phyloP scores from a whole-genome alignment of 148 eudicot genomes.

The Salicornia ramosissima region DNA sequence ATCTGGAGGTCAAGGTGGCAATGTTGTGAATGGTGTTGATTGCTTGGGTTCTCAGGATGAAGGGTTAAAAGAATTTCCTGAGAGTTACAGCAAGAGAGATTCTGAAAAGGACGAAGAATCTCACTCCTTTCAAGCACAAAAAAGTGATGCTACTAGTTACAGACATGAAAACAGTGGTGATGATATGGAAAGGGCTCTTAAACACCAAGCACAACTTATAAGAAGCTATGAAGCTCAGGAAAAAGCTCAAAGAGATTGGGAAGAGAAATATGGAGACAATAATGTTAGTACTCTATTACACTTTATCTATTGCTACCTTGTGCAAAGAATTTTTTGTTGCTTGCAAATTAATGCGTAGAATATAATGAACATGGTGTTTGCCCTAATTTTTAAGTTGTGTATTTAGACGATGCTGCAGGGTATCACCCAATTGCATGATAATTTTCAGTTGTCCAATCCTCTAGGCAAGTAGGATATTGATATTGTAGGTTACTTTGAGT shows the following conservation, averaged over 20 bases:
- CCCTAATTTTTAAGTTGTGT: not conserved
- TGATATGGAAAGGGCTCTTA: constrained; percentile 70
- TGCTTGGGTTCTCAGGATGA: constrained; percentile 27
- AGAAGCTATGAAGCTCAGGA: constrained; percentile 67
- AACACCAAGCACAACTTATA: constrained; percentile 68
- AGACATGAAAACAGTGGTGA: constrained; percentile 22
- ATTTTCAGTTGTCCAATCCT: not conserved
- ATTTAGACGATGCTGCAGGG: not conserved
- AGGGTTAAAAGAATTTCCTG: constrained; percentile 26
- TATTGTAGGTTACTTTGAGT: not conserved
- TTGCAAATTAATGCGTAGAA: not conserved
- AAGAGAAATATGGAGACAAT: constrained; percentile 65
- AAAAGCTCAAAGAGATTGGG: constrained; percentile 92
- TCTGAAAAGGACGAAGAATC: constrained; percentile 20
- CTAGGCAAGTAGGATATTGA: not conserved
- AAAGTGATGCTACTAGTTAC: constrained; percentile 22
- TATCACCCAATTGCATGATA: not conserved
- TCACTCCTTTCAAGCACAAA: constrained; percentile 23
- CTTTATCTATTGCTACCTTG: constrained; percentile 1
- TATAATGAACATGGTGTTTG: not conserved
- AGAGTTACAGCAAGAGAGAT: constrained; percentile 19
- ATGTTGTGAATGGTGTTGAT: constrained; percentile 25
- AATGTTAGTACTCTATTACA: constrained; percentile 50
- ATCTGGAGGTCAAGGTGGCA: constrained; percentile 24
- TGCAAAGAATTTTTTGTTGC: not conserved